phyloP scores from a whole-genome alignment of 345 rosid species.

The Ceriops tagal region DNA sequence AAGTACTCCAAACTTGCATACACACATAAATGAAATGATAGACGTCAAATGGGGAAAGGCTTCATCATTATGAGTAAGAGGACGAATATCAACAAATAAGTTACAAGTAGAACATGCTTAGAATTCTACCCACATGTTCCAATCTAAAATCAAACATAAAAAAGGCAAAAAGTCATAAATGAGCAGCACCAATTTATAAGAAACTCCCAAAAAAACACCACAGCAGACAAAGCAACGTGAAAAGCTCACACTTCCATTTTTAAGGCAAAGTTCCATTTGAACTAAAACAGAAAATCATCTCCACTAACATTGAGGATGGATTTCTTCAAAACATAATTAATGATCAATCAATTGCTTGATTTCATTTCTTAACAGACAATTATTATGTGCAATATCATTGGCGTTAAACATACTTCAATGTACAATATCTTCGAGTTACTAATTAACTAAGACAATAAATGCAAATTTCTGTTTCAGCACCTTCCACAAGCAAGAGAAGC shows the following conservation, averaged over 20 bases:
- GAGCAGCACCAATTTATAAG: too few relatives aligned
- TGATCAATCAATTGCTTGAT: constrained; percentile 18
- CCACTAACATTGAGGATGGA: constrained; percentile 30
- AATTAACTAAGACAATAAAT: constrained; percentile 12
- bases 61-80: too few relatives aligned
- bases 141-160: too few relatives aligned
- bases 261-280: constrained; percentile 1
- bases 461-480: not conserved
- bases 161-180: too few relatives aligned
- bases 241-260: not conserved
- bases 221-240: too few relatives aligned
- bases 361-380: constrained; percentile 5
- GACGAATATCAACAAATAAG: too few relatives aligned
- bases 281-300: not conserved
- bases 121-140: too few relatives aligned
- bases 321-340: not conserved
- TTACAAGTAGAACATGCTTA: too few relatives aligned
- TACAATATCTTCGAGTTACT: not conserved
- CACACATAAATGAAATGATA: too few relatives aligned
- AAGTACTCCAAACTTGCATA: too few relatives aligned
- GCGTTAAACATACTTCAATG: constrained; percentile 25
- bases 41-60: too few relatives aligned
- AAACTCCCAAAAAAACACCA: too few relatives aligned
- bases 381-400: constrained; percentile 23
- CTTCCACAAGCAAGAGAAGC: constrained; percentile 2